Evolutionary conservation across 192 early-diverging fungal species (phyloP).

Genomic region (Entomortierella beljakovae): DNA sequence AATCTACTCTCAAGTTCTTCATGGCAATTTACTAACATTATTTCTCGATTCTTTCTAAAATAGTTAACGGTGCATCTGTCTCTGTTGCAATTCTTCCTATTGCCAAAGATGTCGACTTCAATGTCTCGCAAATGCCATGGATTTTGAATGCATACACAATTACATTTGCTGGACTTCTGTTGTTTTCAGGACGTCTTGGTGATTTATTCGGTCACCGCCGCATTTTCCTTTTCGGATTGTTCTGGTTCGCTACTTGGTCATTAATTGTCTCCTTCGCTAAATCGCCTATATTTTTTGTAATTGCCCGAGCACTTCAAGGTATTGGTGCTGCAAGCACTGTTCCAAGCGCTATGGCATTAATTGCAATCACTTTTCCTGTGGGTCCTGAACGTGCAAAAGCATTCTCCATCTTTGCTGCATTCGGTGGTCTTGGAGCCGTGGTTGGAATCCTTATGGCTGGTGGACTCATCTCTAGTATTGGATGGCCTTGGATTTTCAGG

Average conservation of each 20-base stretch:
- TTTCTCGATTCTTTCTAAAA: neutral
- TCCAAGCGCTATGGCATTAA: constrained; percentile 46
- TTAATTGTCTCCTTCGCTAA: constrained; percentile 42
- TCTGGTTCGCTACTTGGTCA: constrained; percentile 42
- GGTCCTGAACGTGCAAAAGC: constrained; percentile 34
- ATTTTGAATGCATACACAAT: constrained; percentile 50
- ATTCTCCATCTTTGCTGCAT: constrained; percentile 43
- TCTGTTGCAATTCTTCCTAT: constrained; percentile 44
- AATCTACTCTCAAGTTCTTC: neutral
- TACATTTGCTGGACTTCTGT: constrained; percentile 44
- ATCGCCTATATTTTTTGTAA: constrained; percentile 39
- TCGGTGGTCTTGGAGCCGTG: constrained; percentile 40
- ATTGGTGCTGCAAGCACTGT: constrained; percentile 41
- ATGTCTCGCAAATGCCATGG: constrained; percentile 30
- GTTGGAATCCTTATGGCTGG: constrained; percentile 49
- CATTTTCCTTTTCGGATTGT: constrained; percentile 44
- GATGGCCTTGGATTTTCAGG: constrained; percentile 56
- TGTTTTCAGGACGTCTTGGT: constrained; percentile 48
- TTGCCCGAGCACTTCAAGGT: constrained; percentile 50
- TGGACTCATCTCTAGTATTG: constrained; percentile 40
- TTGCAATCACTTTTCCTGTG: constrained; percentile 37
- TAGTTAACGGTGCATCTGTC: constrained; percentile 48
- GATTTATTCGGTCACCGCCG: constrained; percentile 55
- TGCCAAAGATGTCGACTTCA: constrained; percentile 30
- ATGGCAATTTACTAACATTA: neutral